These are phyloP conservation scores for Epichloe amarillans DNA, from an alignment of 2,329 filamentous ascomycete species.

Conservation along the genomic window DNA sequence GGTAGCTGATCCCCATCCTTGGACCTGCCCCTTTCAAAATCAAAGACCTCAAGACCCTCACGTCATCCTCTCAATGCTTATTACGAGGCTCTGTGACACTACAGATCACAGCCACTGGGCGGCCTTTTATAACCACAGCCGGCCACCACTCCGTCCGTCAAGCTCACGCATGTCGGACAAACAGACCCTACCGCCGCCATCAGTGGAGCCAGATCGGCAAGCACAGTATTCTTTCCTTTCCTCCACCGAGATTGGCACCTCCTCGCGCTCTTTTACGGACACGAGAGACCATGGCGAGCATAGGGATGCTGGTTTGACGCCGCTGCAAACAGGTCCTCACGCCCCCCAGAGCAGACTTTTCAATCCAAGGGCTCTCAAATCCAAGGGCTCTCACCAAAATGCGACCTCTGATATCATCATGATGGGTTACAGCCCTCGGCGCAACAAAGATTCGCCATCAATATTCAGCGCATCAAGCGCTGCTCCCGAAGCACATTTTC, in stretches of 20 bases:
- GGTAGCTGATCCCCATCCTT: neutral
- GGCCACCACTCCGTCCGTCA: slow-evolving; percentile 29
- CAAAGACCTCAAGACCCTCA: neutral
- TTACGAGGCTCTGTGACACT: slow-evolving; percentile 4
- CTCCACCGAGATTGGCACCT: slow-evolving; percentile 30
- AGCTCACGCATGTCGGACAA: slow-evolving; percentile 44
- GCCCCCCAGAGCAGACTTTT: neutral
- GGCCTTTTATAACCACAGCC: slow-evolving; percentile 39
- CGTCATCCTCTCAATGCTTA: slow-evolving; percentile 4
- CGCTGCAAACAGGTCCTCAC: neutral
- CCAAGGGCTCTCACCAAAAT: neutral
- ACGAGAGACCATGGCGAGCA: neutral
- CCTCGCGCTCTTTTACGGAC: slow-evolving; percentile 31
- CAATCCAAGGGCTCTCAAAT: neutral
- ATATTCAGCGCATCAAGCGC: neutral
- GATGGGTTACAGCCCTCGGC: neutral
- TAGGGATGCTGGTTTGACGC: neutral
- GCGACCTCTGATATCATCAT: neutral
- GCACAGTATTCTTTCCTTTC: slow-evolving; percentile 39
- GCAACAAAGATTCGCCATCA: neutral
- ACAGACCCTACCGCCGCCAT: slow-evolving; percentile 36
- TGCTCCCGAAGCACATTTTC: neutral
- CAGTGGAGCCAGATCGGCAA: slow-evolving; percentile 44
- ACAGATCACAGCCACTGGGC: slow-evolving; percentile 43
- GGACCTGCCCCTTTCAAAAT: neutral